Evolutionary conservation across 371 early-diverging fungal genomes (phyloP), one percentile per base, ranked within the genome.

Genomic region (Mucor indicus): DNA sequence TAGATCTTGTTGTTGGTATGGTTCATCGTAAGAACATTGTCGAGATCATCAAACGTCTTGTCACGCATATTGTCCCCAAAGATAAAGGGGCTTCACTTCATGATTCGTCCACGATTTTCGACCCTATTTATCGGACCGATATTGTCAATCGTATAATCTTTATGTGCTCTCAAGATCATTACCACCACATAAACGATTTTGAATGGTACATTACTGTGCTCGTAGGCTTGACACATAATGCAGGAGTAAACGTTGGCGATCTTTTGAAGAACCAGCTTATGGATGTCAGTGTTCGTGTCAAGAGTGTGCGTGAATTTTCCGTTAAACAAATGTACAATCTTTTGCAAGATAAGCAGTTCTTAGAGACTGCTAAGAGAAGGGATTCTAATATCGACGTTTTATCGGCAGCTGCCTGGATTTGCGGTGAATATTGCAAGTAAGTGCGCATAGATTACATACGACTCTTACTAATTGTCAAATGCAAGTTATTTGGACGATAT

Each of bases 131-230:
- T 69, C 86, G 93, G 17, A 67, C 74, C 4, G 81, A 87, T 36
- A 90, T 92, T 20, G 83, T 94, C 39, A 71, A 86, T 44, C 81
- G 87, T 9, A 91, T 96, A 31, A 47, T 96, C 2, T 66, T 63
- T 33, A 87, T 96, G 61, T 93, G 95, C 60, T 84, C 88, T 15
- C 83, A 84, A 35, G 81, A 90, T 56, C 86, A 87, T 12, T 98
- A 94, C 44, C 81, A 78, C 16, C 81, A 91, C 53, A 67, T 96
- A 16, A 66, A 83, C n/a, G 89, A 93, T 60, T 95, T 96, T 76
- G 95, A 95, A 59, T 98, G 98, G 98, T 95, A 95, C 60, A 77
- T 96, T 19, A 77, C 83, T 3, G 80, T 87, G 0, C 73, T 96
- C 22, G 81, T 87, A 2, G 88, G 87, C 41, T 72, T 96, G 15